These are phyloP conservation scores for Clarkia xantiana DNA, from an alignment of 345 rosid species.

Conservation along the genomic window DNA sequence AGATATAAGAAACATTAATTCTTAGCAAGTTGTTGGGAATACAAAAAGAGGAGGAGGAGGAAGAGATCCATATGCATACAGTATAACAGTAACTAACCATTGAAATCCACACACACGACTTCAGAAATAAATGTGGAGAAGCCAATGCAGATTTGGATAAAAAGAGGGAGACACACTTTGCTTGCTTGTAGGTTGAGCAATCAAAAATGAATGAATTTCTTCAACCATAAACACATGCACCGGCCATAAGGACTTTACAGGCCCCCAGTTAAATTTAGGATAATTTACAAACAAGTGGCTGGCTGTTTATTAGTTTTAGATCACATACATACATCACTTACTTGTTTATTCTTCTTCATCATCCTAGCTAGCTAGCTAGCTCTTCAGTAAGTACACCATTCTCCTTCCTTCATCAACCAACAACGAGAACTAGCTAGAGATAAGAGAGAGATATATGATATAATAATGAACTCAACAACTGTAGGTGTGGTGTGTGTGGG, in stretches of 20 bases:
- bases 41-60: background rate
- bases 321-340: no score
- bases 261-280: conserved; percentile 16
- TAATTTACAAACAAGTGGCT: conserved; percentile 7
- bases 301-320: no score
- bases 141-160: background rate
- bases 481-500: no score
- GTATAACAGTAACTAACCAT: background rate
- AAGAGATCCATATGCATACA: background rate
- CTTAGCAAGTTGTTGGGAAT: background rate
- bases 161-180: conserved; percentile 1
- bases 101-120: background rate
- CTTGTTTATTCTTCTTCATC: no score
- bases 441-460: no score
- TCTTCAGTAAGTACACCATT: no score
- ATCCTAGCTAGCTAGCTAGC: no score
- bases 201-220: conserved; percentile 3
- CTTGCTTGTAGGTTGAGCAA: conserved; percentile 20
- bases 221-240: background rate
- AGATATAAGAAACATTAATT: conserved; percentile 2
- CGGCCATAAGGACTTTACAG: background rate
- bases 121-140: background rate
- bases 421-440: no score
- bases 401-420: no score
- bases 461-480: no score